These are phyloP conservation scores for Pleurotus salmoneostramineus DNA, from an alignment of 768 basidiomycete genomes.

Conservation along the genomic window DNA sequence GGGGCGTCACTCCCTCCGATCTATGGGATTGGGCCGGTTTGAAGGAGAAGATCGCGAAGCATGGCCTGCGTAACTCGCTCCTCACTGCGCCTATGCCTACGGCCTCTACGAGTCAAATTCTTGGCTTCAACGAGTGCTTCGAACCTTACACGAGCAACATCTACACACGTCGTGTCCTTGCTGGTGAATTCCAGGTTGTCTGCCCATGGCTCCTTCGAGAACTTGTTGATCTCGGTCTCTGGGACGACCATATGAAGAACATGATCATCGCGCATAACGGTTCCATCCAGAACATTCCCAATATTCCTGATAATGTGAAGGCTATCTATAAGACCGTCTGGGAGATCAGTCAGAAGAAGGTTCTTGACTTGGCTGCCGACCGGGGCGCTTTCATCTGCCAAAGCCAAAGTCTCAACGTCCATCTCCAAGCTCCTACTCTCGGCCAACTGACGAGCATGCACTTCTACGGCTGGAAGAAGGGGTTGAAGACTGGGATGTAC, in stretches of 20 bases:
- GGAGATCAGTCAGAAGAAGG: constrained; percentile 99
- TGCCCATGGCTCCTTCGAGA: constrained; percentile 99
- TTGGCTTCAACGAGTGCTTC: constrained; percentile 98
- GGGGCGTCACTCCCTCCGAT: constrained; percentile 85
- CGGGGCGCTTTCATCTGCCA: constrained; percentile 98
- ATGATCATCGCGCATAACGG: constrained; percentile 97
- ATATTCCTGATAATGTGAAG: constrained; percentile 87
- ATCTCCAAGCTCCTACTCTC: constrained; percentile 82
- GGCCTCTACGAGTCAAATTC: constrained; percentile 96
- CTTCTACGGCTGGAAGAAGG: constrained; percentile 99
- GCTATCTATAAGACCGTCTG: constrained; percentile 99
- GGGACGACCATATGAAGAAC: constrained; percentile 99
- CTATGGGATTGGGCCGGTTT: constrained; percentile 93
- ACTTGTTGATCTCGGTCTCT: constrained; percentile 90
- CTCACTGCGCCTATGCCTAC: constrained; percentile 98
- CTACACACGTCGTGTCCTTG: constrained; percentile 98
- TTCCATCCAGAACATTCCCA: constrained; percentile 82
- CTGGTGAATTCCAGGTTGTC: constrained; percentile 99
- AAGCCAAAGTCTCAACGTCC: constrained; percentile 91
- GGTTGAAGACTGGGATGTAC: constrained; percentile 98
- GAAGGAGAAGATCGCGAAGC: constrained; percentile 79
- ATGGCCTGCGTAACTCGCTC: constrained; percentile 87
- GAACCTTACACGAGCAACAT: constrained; percentile 99
- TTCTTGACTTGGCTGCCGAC: constrained; percentile 97
- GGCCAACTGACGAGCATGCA: constrained; percentile 96